These are phyloP conservation scores for Peribolospora baueri DNA, from an alignment of 768 basidiomycete genomes.

Conservation along the genomic window DNA sequence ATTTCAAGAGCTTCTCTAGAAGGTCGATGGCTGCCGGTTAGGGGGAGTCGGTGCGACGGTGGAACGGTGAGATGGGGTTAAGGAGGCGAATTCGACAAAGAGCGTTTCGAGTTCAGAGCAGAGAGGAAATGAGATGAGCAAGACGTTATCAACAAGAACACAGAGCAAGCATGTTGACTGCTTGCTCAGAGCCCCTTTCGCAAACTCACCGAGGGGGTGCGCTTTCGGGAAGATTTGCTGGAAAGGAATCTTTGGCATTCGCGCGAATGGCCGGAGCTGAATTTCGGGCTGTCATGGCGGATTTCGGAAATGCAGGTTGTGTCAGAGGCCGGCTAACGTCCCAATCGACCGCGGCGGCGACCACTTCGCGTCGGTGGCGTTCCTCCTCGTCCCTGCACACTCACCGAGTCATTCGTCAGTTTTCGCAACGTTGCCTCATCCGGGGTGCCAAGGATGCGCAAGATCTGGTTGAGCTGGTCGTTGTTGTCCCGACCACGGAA, in stretches of 20 bases:
- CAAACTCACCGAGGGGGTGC: slow-evolving; percentile 40
- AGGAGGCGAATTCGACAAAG: background rate
- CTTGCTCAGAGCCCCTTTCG: slow-evolving; percentile 2
- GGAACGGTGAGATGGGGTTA: background rate
- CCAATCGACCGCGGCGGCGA: too few species aligned
- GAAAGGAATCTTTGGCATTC: slow-evolving; percentile 62
- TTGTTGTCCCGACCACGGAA: slow-evolving; percentile 93
- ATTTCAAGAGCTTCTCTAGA: slow-evolving; percentile 79
- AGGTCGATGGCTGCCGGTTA: slow-evolving; percentile 48
- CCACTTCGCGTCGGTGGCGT: too few species aligned
- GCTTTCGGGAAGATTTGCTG: slow-evolving; percentile 64
- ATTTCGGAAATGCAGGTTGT: background rate
- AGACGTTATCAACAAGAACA: too few species aligned
- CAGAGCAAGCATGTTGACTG: too few species aligned
- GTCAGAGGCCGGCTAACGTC: background rate
- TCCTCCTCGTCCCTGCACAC: slow-evolving; percentile 14
- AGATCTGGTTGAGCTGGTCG: slow-evolving; percentile 92
- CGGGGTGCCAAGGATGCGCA: slow-evolving; percentile 89
- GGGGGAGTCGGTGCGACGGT: background rate
- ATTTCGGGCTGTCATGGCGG: slow-evolving; percentile 44
- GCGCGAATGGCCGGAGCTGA: slow-evolving; percentile 56
- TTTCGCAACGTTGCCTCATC: slow-evolving; percentile 65
- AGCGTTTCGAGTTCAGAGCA: background rate
- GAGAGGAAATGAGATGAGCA: background rate
- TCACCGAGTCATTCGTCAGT: slow-evolving; percentile 67